Base-by-base conservation (phyloP, 331 rosid species). In the Telfairia occidentalis region DNA sequence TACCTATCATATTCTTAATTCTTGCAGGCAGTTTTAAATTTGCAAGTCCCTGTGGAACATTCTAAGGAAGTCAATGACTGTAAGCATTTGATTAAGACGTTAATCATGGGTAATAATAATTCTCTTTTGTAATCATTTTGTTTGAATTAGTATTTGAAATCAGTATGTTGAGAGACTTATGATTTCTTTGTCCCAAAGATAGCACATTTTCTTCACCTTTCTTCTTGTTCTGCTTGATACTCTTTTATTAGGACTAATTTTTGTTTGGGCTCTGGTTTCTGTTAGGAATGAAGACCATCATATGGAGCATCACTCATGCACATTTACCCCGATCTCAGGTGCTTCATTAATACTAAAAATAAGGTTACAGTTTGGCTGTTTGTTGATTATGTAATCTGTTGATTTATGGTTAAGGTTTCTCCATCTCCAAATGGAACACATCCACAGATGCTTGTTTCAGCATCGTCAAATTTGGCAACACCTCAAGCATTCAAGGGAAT, bases 281-380 rank as follows among this genome's bases (percentile, higher is more conserved):
- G 70, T 75, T 87, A 95, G 99, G 99, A 89, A 95, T 95, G 99
- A 95, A 95, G 88, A 95, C 97, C 52, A 95, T 92, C 82, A 85
- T 95, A 86, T 95, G 97, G 97, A 95, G 97, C 81, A 95, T 95
- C 80, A 95, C 97, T 70, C 97, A 95, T 84, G 97, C 99, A 28
- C 96, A 95, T 82, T 85, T 92, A 79, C 96, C 97, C 19, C 89
- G 97, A 74, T 84, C 96, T 57, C 99, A 92, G 96, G 99, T 95
- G 79, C 61, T 79, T 35, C 59, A 65, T 82, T 63, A 34, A n/a
- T 37, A 61, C 16, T 5, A 66, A 73, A 49, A 43, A 21, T 72
- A 65, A 63, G 77, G 57, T 52, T 79, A 38, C 23, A 73, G 59
- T 48, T 80, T 23, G 66, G 58, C 63, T 79, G 75, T 55, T 24